These are phyloP conservation scores for Acer yangbiense DNA, from an alignment of 345 rosid species.

Conservation along the genomic window DNA sequence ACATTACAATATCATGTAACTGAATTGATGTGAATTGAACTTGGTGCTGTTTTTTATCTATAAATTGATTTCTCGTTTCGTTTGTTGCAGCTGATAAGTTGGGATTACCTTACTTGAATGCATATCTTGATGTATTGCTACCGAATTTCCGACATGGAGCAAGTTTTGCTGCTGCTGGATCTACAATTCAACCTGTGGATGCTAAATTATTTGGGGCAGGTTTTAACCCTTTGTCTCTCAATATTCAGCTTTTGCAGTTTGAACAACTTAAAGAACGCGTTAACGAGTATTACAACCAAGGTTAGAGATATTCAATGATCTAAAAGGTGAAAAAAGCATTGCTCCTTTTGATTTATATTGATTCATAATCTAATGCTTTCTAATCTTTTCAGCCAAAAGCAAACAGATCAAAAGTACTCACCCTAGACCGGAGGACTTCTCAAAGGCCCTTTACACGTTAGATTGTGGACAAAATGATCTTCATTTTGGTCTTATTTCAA, in stretches of 20 bases:
- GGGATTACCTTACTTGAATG: constrained; percentile 27
- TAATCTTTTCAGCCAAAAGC: constrained; percentile 1
- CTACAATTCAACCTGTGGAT: constrained; percentile 25
- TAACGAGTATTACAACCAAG: constrained; percentile 19
- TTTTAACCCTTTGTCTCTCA: constrained; percentile 22
- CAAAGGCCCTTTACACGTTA: constrained; percentile 31
- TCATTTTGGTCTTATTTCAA: constrained; percentile 14
- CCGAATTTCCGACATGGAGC: constrained; percentile 31
- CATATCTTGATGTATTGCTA: constrained; percentile 29
- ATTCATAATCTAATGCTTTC: not conserved
- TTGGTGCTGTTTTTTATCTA: not conserved
- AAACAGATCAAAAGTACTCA: constrained; percentile 1
- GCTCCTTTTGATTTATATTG: not conserved
- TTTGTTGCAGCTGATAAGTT: constrained; percentile 29
- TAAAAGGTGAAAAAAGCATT: not conserved
- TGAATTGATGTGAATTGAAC: not conserved
- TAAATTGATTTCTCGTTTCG: not conserved
- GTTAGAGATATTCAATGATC: constrained; percentile 9
- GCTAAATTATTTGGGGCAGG: constrained; percentile 10
- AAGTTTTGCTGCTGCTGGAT: constrained; percentile 32
- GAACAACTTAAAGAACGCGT: constrained; percentile 26
- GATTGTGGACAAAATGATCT: constrained; percentile 40
- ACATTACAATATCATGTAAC: not conserved
- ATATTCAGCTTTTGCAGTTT: constrained; percentile 30
- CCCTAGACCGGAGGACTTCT: constrained; percentile 33